A percentile compares a stretch with the other conserved stretches of the same genome.
These are phyloP conservation scores for Cardamine resedifolia DNA, from an alignment of 345 rosid species.

Conservation along the genomic window DNA sequence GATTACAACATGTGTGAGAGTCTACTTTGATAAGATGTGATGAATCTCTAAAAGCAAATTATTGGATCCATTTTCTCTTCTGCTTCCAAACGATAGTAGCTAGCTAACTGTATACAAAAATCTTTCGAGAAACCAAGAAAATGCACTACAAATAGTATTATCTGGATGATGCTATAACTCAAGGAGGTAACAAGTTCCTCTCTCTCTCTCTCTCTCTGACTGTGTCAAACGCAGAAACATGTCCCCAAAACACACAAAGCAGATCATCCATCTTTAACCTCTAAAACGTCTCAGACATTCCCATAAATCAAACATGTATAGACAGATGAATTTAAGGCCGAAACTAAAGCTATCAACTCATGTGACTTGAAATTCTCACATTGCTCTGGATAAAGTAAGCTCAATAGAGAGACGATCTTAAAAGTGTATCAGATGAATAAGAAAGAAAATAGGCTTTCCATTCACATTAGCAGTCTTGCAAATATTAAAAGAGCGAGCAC, in stretches of 20 bases:
- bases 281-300: neutral
- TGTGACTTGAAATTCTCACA: neutral
- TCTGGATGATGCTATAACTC: neutral
- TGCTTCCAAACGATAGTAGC: neutral
- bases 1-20: neutral
- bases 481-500: too few species aligned
- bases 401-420: conserved; percentile 10
- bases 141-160: neutral
- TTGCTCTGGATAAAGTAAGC: neutral
- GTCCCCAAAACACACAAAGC: neutral
- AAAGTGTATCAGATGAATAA: neutral
- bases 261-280: neutral
- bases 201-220: neutral
- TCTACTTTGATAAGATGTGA: neutral
- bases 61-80: neutral
- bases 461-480: too few species aligned
- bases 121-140: neutral
- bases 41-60: neutral
- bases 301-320: neutral
- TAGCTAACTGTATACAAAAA: neutral
- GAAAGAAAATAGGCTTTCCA: neutral
- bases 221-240: neutral
- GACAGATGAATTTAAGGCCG: neutral
- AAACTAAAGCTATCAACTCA: conserved; percentile 5
- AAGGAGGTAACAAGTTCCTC: neutral